A percentile compares a stretch with the other conserved stretches of the same genome.
Conservation (phyloP, 1,284 basidiomycete genomes). For the Puccinia hordei region DNA sequence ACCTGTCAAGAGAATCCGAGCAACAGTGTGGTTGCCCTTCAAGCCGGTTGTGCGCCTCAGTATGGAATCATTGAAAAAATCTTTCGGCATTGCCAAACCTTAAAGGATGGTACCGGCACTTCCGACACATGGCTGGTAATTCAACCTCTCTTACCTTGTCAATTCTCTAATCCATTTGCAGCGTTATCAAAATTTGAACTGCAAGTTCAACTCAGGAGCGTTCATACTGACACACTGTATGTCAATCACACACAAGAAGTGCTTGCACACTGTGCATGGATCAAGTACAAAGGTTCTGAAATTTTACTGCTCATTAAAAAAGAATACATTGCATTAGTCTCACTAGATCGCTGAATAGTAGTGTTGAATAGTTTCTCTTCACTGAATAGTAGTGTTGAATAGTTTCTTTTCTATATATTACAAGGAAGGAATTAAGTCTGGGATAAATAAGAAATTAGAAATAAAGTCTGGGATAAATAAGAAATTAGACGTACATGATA, state of each 20-base stretch:
- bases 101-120: neutral
- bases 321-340: slow-evolving; percentile 1
- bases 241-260: slow-evolving; percentile 3
- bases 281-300: slow-evolving; percentile 28
- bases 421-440: neutral
- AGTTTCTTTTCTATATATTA: neutral
- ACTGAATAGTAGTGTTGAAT: too few species aligned
- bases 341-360: neutral
- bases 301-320: slow-evolving; percentile 11
- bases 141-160: slow-evolving; percentile 19
- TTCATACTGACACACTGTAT: slow-evolving; percentile 7
- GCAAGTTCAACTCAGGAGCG: slow-evolving; percentile 6
- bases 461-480: too few species aligned
- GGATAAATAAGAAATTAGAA: too few species aligned
- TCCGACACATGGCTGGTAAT: slow-evolving; percentile 22
- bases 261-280: slow-evolving; percentile 45
- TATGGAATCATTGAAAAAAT: slow-evolving; percentile 26
- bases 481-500: too few species aligned
- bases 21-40: slow-evolving; percentile 29
- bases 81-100: neutral
- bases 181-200: slow-evolving; percentile 14
- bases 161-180: slow-evolving; percentile 30
- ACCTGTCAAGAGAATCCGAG: slow-evolving; percentile 19
- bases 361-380: neutral
- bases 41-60: neutral